Percentiles rank a stretch among this genome's conserved stretches.
Conservation (phyloP, 228 moss, liverwort and hornwort genomes). For the Sphagnum fallax region DNA sequence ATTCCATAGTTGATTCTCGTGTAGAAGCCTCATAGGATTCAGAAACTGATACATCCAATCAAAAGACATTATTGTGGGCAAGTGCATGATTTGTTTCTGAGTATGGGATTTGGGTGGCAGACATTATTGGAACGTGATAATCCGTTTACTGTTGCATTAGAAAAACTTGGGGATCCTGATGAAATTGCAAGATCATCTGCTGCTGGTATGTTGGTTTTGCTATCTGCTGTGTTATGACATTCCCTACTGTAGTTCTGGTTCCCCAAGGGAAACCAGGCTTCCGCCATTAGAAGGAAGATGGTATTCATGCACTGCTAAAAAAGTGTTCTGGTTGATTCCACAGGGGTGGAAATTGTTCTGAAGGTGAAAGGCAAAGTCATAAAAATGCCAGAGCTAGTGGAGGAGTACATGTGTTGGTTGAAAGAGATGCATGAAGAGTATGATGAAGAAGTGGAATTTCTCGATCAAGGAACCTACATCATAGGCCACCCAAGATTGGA, state of each 20-base stretch:
- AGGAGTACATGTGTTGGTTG: constrained; percentile 31
- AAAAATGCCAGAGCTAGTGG: constrained; percentile 8
- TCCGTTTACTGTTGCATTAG: constrained; percentile 16
- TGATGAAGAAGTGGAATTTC: constrained; percentile 50
- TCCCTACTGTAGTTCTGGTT: too few relatives aligned
- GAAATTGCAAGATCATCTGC: constrained; percentile 8
- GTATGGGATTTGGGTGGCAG: constrained; percentile 1
- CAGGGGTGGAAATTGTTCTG: constrained; percentile 22
- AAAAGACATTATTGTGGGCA: not conserved
- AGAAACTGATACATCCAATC: not conserved
- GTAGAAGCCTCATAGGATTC: not conserved
- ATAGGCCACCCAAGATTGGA: constrained; percentile 32
- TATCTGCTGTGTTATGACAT: too few relatives aligned
- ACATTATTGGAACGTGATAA: constrained; percentile 16
- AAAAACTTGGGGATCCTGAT: constrained; percentile 10
- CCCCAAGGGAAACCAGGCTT: too few relatives aligned
- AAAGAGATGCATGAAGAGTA: constrained; percentile 17
- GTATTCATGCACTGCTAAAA: too few relatives aligned
- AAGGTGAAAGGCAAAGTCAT: constrained; percentile 9
- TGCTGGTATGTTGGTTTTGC: constrained; percentile 4
- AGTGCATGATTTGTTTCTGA: not conserved
- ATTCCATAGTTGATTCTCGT: not conserved
- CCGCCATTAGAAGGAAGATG: too few relatives aligned
- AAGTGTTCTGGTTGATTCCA: too few relatives aligned
- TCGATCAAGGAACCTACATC: constrained; percentile 35